These are phyloP conservation scores for Chenopodium suecicum DNA, from an alignment of 148 eudicot genomes.

Conservation along the genomic window DNA sequence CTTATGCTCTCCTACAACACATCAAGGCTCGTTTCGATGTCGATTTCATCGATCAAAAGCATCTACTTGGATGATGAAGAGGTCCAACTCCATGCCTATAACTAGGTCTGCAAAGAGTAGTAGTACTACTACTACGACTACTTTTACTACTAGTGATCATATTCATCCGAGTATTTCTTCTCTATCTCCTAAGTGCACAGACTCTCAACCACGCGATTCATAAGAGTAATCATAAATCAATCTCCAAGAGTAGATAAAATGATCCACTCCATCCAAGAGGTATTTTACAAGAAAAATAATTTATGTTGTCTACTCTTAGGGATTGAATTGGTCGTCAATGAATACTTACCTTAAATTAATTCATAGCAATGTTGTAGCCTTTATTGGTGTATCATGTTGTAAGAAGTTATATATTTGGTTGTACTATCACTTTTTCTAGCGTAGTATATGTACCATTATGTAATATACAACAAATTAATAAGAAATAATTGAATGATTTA, in stretches of 20 bases:
- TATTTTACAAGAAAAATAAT: not conserved
- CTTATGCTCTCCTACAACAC: slow-evolving; percentile 75
- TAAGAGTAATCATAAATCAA: not conserved
- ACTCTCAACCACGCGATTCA: slow-evolving; percentile 18
- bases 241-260: not conserved
- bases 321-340: not conserved
- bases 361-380: not conserved
- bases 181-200: slow-evolving; percentile 39
- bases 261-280: not conserved
- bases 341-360: not conserved
- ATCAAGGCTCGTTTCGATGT: slow-evolving; percentile 75
- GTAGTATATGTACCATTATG: not conserved
- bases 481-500: too few relatives aligned
- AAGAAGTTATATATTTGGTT: not conserved
- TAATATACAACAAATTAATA: not conserved
- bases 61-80: slow-evolving; percentile 39
- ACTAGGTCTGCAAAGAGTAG: slow-evolving; percentile 11
- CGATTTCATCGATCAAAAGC: slow-evolving; percentile 48
- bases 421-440: not conserved
- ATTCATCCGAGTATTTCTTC: slow-evolving; percentile 8
- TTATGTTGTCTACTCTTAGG: not conserved
- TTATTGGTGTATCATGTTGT: not conserved
- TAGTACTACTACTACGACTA: not conserved
- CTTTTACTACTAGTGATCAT: not conserved
- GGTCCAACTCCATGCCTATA: slow-evolving; percentile 56